Percentiles rank a stretch among this genome's conserved stretches.
Evolutionary conservation across 345 rosid species (phyloP).

Genomic region (Brassica cretica): DNA sequence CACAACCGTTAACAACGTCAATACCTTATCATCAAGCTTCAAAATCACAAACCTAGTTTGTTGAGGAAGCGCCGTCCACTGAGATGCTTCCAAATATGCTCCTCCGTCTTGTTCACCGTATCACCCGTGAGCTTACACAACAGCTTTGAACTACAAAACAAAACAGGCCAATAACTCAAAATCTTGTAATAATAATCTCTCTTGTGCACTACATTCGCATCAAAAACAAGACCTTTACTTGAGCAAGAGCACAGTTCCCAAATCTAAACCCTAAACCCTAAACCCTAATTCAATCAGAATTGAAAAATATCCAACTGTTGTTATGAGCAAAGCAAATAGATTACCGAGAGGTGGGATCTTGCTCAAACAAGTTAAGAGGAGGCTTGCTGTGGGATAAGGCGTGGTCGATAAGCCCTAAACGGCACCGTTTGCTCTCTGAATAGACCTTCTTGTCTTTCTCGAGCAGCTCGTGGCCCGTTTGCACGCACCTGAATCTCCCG

Average conservation of each 20-base stretch:
- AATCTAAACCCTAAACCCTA: slow-evolving; percentile 25
- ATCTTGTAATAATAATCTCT: background rate
- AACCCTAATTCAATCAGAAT: slow-evolving; percentile 1
- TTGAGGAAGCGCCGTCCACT: slow-evolving; percentile 83
- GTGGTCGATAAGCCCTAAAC: slow-evolving; percentile 83
- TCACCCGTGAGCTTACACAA: slow-evolving; percentile 88
- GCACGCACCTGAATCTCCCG: slow-evolving; percentile 80
- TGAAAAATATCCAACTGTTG: background rate
- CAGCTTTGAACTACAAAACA: slow-evolving; percentile 60
- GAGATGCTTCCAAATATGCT: slow-evolving; percentile 95
- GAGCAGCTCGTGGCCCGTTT: slow-evolving; percentile 89
- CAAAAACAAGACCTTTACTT: slow-evolving; percentile 3
- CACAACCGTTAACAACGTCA: background rate
- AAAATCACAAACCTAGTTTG: slow-evolving; percentile 62
- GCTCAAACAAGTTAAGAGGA: slow-evolving; percentile 87
- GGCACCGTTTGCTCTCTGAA: slow-evolving; percentile 78
- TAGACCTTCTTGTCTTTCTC: slow-evolving; percentile 71
- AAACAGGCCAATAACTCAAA: slow-evolving; percentile 10
- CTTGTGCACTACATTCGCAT: background rate
- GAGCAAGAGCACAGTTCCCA: background rate
- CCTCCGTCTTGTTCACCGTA: slow-evolving; percentile 86
- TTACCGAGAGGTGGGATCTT: slow-evolving; percentile 78
- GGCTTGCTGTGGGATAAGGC: slow-evolving; percentile 64
- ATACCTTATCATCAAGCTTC: background rate
- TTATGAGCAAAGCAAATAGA: background rate